phyloP scores from a whole-genome alignment of 768 basidiomycete genomes.

The Amanita rubescens region DNA sequence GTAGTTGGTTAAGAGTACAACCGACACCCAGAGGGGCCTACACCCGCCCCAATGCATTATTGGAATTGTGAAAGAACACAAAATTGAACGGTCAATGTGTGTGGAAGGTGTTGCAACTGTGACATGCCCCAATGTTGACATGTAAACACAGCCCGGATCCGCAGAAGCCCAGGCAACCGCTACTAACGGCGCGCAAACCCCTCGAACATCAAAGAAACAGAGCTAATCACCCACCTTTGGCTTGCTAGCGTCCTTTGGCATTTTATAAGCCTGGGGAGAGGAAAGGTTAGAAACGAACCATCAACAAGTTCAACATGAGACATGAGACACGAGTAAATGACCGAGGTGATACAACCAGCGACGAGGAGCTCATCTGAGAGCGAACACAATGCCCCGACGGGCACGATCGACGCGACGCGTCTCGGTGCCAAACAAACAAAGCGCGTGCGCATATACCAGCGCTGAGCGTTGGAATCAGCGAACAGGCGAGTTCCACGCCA shows the following conservation, averaged over 20 bases:
- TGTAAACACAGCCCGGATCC: not conserved
- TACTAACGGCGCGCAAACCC: not conserved
- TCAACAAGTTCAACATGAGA: slow-evolving; percentile 7
- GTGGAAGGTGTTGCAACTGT: not conserved
- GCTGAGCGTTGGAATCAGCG: slow-evolving; percentile 7
- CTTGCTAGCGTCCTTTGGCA: slow-evolving; percentile 74
- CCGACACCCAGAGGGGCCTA: not conserved
- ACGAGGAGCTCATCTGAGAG: not conserved
- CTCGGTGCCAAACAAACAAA: slow-evolving; percentile 18
- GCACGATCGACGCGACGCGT: slow-evolving; percentile 19
- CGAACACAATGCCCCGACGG: slow-evolving; percentile 1
- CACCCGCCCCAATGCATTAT: not conserved
- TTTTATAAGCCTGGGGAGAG: slow-evolving; percentile 30
- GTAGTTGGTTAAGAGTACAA: not conserved
- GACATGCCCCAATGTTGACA: not conserved
- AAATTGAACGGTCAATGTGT: not conserved
- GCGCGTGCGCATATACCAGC: slow-evolving; percentile 9
- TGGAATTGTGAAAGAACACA: not conserved
- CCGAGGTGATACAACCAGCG: not conserved
- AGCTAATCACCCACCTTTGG: slow-evolving; percentile 46
- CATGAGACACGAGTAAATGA: slow-evolving; percentile 5
- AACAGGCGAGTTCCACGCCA: not conserved
- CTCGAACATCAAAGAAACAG: slow-evolving; percentile 14
- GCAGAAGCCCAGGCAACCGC: not conserved
- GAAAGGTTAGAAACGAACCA: slow-evolving; percentile 6